Base-by-base conservation (phyloP, 2,329 filamentous ascomycete genomes). In the Beauveria sp. region DNA sequence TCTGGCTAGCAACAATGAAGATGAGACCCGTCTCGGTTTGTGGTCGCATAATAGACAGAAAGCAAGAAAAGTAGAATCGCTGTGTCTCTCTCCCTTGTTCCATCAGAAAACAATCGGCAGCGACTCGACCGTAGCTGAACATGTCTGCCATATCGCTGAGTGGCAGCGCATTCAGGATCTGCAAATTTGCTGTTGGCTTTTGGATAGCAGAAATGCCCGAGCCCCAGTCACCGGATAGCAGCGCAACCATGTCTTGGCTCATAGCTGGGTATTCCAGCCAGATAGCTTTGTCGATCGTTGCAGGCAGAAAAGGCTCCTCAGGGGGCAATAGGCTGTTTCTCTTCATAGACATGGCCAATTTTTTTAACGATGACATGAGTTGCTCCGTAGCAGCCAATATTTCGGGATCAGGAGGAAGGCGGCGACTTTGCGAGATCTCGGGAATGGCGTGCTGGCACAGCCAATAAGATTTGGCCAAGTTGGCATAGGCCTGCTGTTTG, bases 391-490 rank as follows among this genome's bases (percentile, higher is more conserved):
- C 78, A 18, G 80, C 79, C 20, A 81, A 77, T 12, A 82, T 71
- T 63, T 85, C 80, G n/a, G 72, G 68, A 53, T 79, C 77, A 2
- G 74, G 70, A 0, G 74, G 69, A 49, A 75, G 73, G 9, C 72
- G 77, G 51, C 77, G 80, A 24, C 73, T 72, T 34, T 75, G 73
- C 8, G 76, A 70, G 4, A 83, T 72, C 61, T 84, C 80, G 1
- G 81, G 79, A 7, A 85, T 73, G 1, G 80, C 74, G 56, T 82
- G 75, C 56, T 84, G 79, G 26, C 76, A 80, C n/a, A 96, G 84
- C 92, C 93, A 97, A 72, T 90, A 88, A 0, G 87, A 82, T 72
- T 96, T 97, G 26, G 90, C 87, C 56, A 97, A 78, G 72, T 96
- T 91, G 1, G 93, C 83, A 68, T 96, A 92, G 1, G 91, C 88